These are phyloP conservation scores for Vaccinium myrtillus DNA, from an alignment of 148 eudicot species.

Conservation along the genomic window DNA sequence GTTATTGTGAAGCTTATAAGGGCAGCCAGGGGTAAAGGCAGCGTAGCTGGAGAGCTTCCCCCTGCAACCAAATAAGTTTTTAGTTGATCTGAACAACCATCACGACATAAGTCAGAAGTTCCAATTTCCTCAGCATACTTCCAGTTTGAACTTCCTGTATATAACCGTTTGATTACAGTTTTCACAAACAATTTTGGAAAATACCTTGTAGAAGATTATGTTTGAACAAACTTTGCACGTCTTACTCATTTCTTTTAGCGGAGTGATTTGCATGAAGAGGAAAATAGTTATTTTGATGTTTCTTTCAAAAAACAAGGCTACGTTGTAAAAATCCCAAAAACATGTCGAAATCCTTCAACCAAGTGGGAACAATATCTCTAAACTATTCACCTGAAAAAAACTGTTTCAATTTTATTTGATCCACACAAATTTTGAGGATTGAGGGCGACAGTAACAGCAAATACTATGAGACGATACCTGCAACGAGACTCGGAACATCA, in stretches of 20 bases:
- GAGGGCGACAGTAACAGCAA: neutral
- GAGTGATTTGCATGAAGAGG: neutral
- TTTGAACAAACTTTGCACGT: neutral
- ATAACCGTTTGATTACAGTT: neutral
- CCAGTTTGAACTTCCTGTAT: constrained; percentile 9
- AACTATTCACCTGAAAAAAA: neutral
- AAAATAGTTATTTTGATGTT: neutral
- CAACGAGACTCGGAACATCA: constrained; percentile 76
- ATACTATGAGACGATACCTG: constrained; percentile 38
- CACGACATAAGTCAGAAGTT: neutral
- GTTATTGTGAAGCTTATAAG: constrained; percentile 92
- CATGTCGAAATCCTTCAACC: neutral
- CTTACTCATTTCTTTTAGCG: neutral
- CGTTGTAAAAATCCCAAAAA: neutral
- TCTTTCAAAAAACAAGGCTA: neutral
- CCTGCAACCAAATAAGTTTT: constrained; percentile 45
- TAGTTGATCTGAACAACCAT: neutral
- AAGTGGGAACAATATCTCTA: neutral
- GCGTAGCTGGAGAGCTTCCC: constrained; percentile 62
- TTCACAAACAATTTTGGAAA: neutral
- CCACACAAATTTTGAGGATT: neutral
- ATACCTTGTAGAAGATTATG: neutral
- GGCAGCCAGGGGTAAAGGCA: constrained; percentile 94
- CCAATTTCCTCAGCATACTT: neutral
- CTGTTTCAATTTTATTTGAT: neutral